Conservation (phyloP, 2,329 filamentous ascomycete genomes). For the Phoma herbarum region DNA sequence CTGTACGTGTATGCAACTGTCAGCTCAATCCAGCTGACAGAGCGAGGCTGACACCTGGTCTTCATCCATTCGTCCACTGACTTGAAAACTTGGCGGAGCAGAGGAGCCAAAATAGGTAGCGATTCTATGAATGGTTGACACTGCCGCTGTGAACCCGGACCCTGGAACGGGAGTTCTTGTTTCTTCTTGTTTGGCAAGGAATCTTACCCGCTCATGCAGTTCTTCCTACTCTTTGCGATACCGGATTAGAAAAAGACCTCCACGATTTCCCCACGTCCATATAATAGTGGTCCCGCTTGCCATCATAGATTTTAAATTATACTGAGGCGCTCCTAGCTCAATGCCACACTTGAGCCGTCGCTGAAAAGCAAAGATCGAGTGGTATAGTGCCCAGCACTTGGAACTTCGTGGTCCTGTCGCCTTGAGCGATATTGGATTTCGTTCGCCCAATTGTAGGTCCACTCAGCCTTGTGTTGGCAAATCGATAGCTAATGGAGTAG, state of each 20-base stretch:
- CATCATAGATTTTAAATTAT: background rate
- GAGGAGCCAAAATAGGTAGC: conserved; percentile 12
- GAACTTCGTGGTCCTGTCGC: background rate
- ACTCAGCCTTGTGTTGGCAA: background rate
- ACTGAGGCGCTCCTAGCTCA: conserved; percentile 8
- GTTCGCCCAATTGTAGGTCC: conserved; percentile 12
- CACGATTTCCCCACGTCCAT: background rate
- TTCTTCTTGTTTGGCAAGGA: background rate
- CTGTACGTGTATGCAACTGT: conserved; percentile 11
- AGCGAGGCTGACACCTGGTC: conserved; percentile 13
- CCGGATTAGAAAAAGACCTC: background rate
- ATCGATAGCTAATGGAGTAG: conserved; percentile 2
- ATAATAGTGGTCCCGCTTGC: background rate
- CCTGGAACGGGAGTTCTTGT: background rate
- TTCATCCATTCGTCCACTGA: conserved; percentile 7
- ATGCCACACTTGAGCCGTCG: background rate
- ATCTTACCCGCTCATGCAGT: background rate
- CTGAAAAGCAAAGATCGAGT: conserved; percentile 11
- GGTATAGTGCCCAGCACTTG: background rate
- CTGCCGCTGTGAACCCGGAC: background rate
- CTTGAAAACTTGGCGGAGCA: conserved; percentile 4
- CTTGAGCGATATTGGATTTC: background rate
- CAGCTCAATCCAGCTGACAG: conserved; percentile 18
- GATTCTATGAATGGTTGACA: conserved; percentile 16
- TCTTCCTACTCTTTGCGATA: background rate